A percentile compares a stretch with the other conserved stretches of the same genome.
These are phyloP conservation scores for Botryotinia globosa DNA, from an alignment of 2,329 filamentous ascomycete genomes.

Conservation along the genomic window DNA sequence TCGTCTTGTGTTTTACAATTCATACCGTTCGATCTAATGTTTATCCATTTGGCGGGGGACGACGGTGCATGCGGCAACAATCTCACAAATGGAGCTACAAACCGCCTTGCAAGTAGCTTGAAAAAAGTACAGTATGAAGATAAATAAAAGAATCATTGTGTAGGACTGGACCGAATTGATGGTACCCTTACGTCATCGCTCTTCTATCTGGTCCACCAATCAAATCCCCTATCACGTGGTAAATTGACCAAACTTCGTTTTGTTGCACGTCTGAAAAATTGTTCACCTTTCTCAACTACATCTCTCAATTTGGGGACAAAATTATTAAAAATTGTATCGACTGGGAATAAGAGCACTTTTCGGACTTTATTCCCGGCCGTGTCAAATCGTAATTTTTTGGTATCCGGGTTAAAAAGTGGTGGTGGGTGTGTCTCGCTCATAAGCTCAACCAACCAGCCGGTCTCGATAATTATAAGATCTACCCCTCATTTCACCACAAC, in stretches of 20 bases:
- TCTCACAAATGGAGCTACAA: not conserved
- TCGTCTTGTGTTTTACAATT: not conserved
- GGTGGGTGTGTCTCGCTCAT: not conserved
- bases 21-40: not conserved
- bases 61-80: not conserved
- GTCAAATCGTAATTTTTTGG: not conserved
- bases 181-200: not conserved
- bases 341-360: constrained; percentile 4
- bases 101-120: not conserved
- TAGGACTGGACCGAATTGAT: not conserved
- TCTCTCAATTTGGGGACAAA: not conserved
- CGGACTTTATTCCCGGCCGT: not conserved
- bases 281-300: not conserved
- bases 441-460: not conserved
- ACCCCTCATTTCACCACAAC: not conserved
- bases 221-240: not conserved
- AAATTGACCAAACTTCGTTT: not conserved
- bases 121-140: not conserved
- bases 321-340: not conserved
- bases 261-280: not conserved
- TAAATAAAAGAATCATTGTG: not conserved
- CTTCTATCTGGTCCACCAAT: not conserved
- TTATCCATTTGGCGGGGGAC: not conserved
- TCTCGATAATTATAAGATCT: not conserved
- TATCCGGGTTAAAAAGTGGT: not conserved